phyloP scores from a whole-genome alignment of 306 rosid genomes.

The Cercis canadensis region DNA sequence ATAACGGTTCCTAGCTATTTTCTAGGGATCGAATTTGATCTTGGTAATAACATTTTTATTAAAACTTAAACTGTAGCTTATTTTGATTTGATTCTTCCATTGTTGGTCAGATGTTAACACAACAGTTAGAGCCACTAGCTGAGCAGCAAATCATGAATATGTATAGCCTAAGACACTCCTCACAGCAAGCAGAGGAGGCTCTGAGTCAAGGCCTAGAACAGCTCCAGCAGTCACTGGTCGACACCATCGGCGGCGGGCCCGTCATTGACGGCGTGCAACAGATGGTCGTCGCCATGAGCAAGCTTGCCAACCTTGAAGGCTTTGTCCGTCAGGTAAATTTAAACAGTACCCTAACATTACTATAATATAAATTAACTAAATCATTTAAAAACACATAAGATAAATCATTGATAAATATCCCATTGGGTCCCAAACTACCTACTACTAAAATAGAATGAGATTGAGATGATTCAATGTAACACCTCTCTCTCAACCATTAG shows the following conservation, averaged over 20 bases:
- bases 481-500: neutral
- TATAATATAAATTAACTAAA: too few species aligned
- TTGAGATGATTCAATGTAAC: too few species aligned
- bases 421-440: too few species aligned
- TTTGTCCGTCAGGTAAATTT: conserved; percentile 77
- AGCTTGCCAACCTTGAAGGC: conserved; percentile 82
- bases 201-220: conserved; percentile 87
- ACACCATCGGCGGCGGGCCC: conserved; percentile 66
- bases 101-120: conserved; percentile 61
- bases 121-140: conserved; percentile 83
- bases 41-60: too few species aligned
- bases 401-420: too few species aligned
- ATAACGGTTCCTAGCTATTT: neutral
- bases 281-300: conserved; percentile 76
- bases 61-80: neutral
- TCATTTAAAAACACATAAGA: too few species aligned
- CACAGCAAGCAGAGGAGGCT: conserved; percentile 89
- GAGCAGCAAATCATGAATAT: conserved; percentile 82
- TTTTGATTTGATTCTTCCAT: too few species aligned
- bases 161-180: conserved; percentile 62
- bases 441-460: too few species aligned
- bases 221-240: conserved; percentile 74
- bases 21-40: too few species aligned
- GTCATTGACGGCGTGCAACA: conserved; percentile 72
- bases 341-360: neutral